Evolutionary conservation across 768 basidiomycete genomes (phyloP).

Genomic region (Mycena floridula): DNA sequence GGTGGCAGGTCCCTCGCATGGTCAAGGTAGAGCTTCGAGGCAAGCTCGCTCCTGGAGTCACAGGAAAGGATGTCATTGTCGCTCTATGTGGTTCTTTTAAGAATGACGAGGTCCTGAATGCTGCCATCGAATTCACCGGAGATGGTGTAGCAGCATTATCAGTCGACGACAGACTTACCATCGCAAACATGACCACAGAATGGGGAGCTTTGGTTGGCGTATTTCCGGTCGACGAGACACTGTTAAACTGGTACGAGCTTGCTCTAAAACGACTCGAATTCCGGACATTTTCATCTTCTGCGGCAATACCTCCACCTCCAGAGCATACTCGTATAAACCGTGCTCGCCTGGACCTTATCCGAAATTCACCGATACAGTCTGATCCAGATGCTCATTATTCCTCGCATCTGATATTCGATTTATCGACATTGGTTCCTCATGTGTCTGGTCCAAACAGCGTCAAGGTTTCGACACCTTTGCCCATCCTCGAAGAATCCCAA

Average conservation of each 20-base stretch:
- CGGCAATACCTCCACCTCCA: conserved; percentile 61
- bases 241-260: conserved; percentile 82
- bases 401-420: conserved; percentile 84
- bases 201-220: conserved; percentile 97
- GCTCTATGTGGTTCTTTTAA: conserved; percentile 95
- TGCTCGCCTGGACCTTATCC: conserved; percentile 60
- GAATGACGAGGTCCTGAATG: conserved; percentile 93
- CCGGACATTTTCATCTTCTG: conserved; percentile 57
- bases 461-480: conserved; percentile 91
- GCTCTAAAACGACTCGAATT: conserved; percentile 68
- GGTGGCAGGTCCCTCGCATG: conserved; percentile 99
- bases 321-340: conserved; percentile 86
- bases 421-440: conserved; percentile 91
- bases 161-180: conserved; percentile 92
- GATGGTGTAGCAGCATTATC: conserved; percentile 73
- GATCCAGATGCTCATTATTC: conserved; percentile 79
- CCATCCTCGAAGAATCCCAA: conserved; percentile 63
- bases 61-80: conserved; percentile 97
- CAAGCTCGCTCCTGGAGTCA: conserved; percentile 78
- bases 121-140: conserved; percentile 94
- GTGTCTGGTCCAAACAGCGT: conserved; percentile 98
- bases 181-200: conserved; percentile 99
- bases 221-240: conserved; percentile 84
- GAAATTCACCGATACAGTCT: conserved; percentile 46
- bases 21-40: conserved; percentile 91